Evolutionary conservation across 2,329 filamentous ascomycete species (phyloP).

Genomic region (Penicillium sp.): DNA sequence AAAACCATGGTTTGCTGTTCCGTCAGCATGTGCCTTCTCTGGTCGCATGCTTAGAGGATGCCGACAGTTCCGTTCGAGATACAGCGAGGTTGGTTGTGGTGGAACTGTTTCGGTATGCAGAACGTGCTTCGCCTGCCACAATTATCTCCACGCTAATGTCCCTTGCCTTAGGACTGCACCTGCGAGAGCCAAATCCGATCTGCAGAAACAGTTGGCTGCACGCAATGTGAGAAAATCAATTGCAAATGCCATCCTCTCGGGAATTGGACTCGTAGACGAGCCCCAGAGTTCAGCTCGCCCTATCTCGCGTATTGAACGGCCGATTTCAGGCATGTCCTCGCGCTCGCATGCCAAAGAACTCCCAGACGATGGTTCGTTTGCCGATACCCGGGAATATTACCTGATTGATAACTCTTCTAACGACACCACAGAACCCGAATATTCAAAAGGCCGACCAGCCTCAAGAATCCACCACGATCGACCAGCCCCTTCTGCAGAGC

Average conservation of each 20-base stretch:
- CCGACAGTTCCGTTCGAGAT: constrained; percentile 83
- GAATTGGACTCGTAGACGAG: constrained; percentile 57
- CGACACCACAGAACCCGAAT: constrained; percentile 17
- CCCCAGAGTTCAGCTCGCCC: constrained; percentile 24
- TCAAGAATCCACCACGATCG: constrained; percentile 22
- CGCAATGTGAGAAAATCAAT: constrained; percentile 86
- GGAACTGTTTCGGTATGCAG: constrained; percentile 72
- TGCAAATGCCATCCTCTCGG: constrained; percentile 73
- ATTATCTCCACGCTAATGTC: constrained; percentile 6
- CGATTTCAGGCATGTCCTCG: constrained; percentile 32
- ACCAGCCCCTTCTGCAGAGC: constrained; percentile 23
- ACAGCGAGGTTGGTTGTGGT: constrained; percentile 79
- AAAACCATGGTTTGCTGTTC: constrained; percentile 75
- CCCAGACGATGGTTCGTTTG: constrained; percentile 21
- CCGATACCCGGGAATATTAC: not conserved
- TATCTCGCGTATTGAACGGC: constrained; percentile 32
- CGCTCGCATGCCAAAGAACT: constrained; percentile 25
- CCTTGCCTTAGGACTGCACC: constrained; percentile 64
- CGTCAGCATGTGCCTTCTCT: constrained; percentile 76
- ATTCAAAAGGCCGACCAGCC: constrained; percentile 17
- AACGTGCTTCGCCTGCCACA: not conserved
- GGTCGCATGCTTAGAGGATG: constrained; percentile 85
- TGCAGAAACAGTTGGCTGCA: constrained; percentile 80
- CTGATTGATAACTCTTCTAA: constrained; percentile 1
- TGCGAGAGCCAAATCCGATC: constrained; percentile 78